Percentiles rank a stretch among this genome's conserved stretches.
Evolutionary conservation across 2,329 filamentous ascomycete species (phyloP).

Genomic region (Simplicillium aogashimaense): DNA sequence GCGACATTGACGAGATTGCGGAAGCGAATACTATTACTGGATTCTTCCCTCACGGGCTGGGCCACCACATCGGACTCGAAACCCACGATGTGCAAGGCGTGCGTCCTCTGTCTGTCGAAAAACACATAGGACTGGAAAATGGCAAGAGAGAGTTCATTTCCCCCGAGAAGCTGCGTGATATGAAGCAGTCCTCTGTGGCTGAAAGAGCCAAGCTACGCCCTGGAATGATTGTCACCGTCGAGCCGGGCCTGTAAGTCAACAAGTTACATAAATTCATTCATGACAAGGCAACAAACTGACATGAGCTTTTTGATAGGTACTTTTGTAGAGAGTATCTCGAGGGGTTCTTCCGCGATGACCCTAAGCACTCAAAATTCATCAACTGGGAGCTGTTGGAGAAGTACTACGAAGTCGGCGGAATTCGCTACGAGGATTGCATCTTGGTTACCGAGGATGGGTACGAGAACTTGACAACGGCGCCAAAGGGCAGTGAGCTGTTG

Average conservation of each 20-base stretch:
- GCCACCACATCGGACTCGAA: slow-evolving; percentile 57
- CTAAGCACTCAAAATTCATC: slow-evolving; percentile 52
- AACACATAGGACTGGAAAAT: slow-evolving; percentile 17
- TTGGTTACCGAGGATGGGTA: slow-evolving; percentile 67
- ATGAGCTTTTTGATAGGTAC: slow-evolving; percentile 37
- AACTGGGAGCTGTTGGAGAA: slow-evolving; percentile 52
- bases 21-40: slow-evolving; percentile 43
- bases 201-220: slow-evolving; percentile 34
- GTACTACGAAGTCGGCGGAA: slow-evolving; percentile 75
- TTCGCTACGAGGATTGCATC: slow-evolving; percentile 87
- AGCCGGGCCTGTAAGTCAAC: slow-evolving; percentile 57
- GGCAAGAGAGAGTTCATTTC: slow-evolving; percentile 32
- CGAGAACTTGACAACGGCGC: slow-evolving; percentile 75
- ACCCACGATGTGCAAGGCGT: slow-evolving; percentile 48
- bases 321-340: slow-evolving; percentile 67
- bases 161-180: slow-evolving; percentile 20
- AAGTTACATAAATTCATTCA: too few relatives aligned
- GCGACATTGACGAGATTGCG: slow-evolving; percentile 47
- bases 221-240: slow-evolving; percentile 67
- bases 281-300: too few relatives aligned
- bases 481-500: slow-evolving; percentile 65
- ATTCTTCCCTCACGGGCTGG: slow-evolving; percentile 58
- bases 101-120: slow-evolving; percentile 17
- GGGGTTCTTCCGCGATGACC: slow-evolving; percentile 52
- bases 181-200: slow-evolving; percentile 20